phyloP scores from a whole-genome alignment of 768 basidiomycete species.

The Termitomyces sp. region DNA sequence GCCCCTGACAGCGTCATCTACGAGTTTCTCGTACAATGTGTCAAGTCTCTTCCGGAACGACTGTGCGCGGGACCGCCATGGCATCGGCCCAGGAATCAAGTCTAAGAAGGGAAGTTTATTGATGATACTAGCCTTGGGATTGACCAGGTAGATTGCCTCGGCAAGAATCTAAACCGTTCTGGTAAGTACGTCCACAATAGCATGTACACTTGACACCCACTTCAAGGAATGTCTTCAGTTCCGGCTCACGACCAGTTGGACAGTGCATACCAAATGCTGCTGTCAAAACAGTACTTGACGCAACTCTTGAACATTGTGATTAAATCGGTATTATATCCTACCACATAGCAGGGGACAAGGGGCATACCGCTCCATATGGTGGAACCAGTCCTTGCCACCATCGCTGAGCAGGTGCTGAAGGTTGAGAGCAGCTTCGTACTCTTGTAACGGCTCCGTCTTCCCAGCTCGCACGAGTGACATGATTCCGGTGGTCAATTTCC shows the following conservation, averaged over 20 bases:
- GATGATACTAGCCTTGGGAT: not conserved
- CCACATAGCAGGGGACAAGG: no score
- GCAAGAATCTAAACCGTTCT: not conserved
- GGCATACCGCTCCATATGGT: no score
- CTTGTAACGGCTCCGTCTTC: no score
- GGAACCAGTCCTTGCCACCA: no score
- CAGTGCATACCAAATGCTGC: not conserved
- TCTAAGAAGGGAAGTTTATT: not conserved
- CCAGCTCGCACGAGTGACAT: no score
- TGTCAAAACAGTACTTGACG: not conserved
- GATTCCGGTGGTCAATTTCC: no score
- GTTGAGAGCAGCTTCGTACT: no score
- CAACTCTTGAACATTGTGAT: not conserved
- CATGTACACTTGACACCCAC: not conserved
- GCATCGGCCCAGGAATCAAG: not conserved
- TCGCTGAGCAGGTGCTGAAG: no score
- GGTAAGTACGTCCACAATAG: not conserved
- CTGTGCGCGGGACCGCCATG: not conserved
- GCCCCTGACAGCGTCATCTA: not conserved
- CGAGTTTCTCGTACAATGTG: not conserved
- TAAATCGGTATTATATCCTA: not conserved
- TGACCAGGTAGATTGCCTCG: not conserved
- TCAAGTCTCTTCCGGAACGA: not conserved
- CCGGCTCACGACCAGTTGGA: not conserved
- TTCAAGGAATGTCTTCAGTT: not conserved